phyloP scores from a whole-genome alignment of 2,329 filamentous ascomycete genomes.

The Colletotrichum costaricense region DNA sequence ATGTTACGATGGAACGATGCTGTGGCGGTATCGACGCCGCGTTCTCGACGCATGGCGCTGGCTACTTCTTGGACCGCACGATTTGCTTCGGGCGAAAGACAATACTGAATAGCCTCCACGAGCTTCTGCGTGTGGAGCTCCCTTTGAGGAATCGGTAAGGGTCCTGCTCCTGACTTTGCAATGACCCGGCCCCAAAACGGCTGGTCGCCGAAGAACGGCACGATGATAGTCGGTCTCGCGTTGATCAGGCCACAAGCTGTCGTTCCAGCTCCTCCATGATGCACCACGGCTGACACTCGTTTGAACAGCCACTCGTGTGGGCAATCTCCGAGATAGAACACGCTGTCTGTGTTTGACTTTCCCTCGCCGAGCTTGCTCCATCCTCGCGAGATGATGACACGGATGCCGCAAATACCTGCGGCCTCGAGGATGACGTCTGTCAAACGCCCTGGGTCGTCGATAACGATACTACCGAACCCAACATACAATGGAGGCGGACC shows the following conservation, averaged over 20 bases:
- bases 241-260: slow-evolving; percentile 65
- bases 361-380: slow-evolving; percentile 39
- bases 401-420: slow-evolving; percentile 51
- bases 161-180: slow-evolving; percentile 50
- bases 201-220: slow-evolving; percentile 63
- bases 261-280: slow-evolving; percentile 70
- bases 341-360: slow-evolving; percentile 27
- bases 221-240: slow-evolving; percentile 62
- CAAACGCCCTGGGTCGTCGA: slow-evolving; percentile 54
- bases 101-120: slow-evolving; percentile 47
- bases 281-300: slow-evolving; percentile 64
- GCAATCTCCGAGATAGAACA: slow-evolving; percentile 65
- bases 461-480: slow-evolving; percentile 63
- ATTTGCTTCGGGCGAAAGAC: slow-evolving; percentile 43
- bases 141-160: slow-evolving; percentile 49
- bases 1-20: slow-evolving; percentile 53
- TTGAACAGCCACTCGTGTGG: slow-evolving; percentile 70
- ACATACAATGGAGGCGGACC: slow-evolving; percentile 54
- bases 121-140: slow-evolving; percentile 46
- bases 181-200: slow-evolving; percentile 57
- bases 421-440: slow-evolving; percentile 54
- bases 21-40: slow-evolving; percentile 42
- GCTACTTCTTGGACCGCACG: slow-evolving; percentile 47
- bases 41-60: slow-evolving; percentile 47
- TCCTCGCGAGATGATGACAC: slow-evolving; percentile 60